Evolutionary conservation across 2,329 filamentous ascomycete genomes (phyloP), one percentile per base, ranked within the genome.

Genomic region (Chlorencoelia australis): DNA sequence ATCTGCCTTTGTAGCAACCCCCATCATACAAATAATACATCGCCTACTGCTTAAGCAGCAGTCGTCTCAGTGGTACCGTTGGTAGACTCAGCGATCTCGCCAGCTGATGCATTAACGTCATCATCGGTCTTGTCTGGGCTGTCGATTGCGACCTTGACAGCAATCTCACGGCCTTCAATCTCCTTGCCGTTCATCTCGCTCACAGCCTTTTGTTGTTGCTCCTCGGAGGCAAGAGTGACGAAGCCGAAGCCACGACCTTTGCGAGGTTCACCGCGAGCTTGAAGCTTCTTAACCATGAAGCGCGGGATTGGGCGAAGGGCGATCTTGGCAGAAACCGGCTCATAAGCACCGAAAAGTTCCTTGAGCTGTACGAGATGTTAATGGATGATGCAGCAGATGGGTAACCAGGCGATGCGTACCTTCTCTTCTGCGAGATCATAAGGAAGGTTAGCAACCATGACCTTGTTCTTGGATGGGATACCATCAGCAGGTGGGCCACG

Each of bases 231-330:
- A 45, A 98, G 80, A 43, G 87, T 96, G 47, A 98, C 91, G 63
- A 98, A 98, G 51, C 91, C 91, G 62, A 98, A 98, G 50, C 91
- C 91, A 71, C 91, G 91, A 44, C 91, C 91, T 81, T 98, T 98
- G 71, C 91, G 91, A 56, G 89, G 80, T 71, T 98, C 91, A 59
- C 88, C 88, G 61, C 91, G 89, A 57, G 89, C 88, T 69, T 94
- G 88, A 46, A 98, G 85, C 77, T 98, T 98, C 82, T 95, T 95
- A 68, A 98, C 91, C 91, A 98, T 98, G 73, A 96, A 98, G 57
- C 89, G 88, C 53, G 91, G 91, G 52, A 98, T 98, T 35, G 91
- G 91, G 56, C 91, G 89, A 53, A 98, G 85, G 50, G 91, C 91
- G 59, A 98, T 96, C 79, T 96, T 98, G 64, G 91, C 89, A 48